Evolutionary conservation across 2,329 filamentous ascomycete species (phyloP), one percentile per base, ranked within the genome.

Genomic region (Moelleriella libera): DNA sequence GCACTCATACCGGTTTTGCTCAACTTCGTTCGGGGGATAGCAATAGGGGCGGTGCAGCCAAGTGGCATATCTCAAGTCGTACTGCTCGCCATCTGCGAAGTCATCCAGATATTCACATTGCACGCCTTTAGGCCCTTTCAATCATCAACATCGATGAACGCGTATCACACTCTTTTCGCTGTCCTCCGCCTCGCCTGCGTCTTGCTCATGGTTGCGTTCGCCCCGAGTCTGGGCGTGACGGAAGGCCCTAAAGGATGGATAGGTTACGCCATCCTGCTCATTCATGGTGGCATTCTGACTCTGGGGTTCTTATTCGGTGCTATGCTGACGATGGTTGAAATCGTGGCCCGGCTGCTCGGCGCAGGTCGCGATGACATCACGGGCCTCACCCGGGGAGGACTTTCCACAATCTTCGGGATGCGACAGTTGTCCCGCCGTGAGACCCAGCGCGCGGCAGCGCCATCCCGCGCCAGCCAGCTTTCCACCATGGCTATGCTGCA

Each of bases 301-400:
- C 86, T 97, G 56, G 90, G 88, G 2, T 98, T 97, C 68, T 86
- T 96, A 62, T 70, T 98, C 47, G 95, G 95, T 60, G 85, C 92
- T 1, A 62, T 95, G 6, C 88, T 95, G 61, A 96, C 90, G 0
- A 74, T 95, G 41, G 76, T 96, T 41, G 92, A 98, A 63, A 88
- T 98, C 7, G 71, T 82, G 45, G 88, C 89, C 30, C 78, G 90
- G 47, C 71, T 92, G 58, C 76, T 85, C 30, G 90, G 90, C 39
- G 89, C 85, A 32, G 92, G 88, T 45, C 83, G 82, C 28, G 84
- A 90, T 54, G 79, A 83, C 54, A 70, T 74, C 40, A 75, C 74
- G 46, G 82, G 82, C 40, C 78, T 84, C 53, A 79, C 81, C 45
- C 73, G 87, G 60, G 90, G 92, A 58, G 90, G 88, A 7, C 72